Conservation (phyloP, 2,329 filamentous ascomycete genomes). For the Phoma herbarum region DNA sequence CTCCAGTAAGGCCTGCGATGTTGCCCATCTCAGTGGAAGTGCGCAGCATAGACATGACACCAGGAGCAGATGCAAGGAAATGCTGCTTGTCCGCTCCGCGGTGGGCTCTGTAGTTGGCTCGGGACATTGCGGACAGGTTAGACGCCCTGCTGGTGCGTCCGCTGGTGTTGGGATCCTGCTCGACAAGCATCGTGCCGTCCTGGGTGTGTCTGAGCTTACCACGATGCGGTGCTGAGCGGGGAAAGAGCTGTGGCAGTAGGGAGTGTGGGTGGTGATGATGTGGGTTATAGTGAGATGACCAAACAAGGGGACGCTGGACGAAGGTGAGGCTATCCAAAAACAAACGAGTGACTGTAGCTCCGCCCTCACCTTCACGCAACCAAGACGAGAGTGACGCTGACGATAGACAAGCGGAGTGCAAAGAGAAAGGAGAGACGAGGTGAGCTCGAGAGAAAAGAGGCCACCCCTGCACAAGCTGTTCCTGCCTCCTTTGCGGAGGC, state of each 20-base stretch:
- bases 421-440: not conserved
- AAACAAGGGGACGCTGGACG: slow-evolving; percentile 30
- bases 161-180: slow-evolving; percentile 56
- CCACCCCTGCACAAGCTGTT: not conserved
- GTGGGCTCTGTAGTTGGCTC: slow-evolving; percentile 42
- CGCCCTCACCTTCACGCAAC: slow-evolving; percentile 23
- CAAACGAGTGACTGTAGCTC: slow-evolving; percentile 27
- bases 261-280: slow-evolving; percentile 25
- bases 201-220: not conserved
- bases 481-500: slow-evolving; percentile 7
- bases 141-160: slow-evolving; percentile 59
- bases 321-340: slow-evolving; percentile 33
- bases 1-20: slow-evolving; percentile 52
- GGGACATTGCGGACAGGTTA: slow-evolving; percentile 53
- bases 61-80: slow-evolving; percentile 48
- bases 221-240: slow-evolving; percentile 3
- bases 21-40: slow-evolving; percentile 60
- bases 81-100: slow-evolving; percentile 40
- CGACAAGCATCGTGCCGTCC: slow-evolving; percentile 54
- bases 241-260: slow-evolving; percentile 15
- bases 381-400: slow-evolving; percentile 31
- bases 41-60: slow-evolving; percentile 60
- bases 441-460: not conserved
- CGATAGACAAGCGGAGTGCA: slow-evolving; percentile 17
- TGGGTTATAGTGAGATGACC: slow-evolving; percentile 28